phyloP scores from a whole-genome alignment of 345 rosid genomes.

The Iberis pinnata region DNA sequence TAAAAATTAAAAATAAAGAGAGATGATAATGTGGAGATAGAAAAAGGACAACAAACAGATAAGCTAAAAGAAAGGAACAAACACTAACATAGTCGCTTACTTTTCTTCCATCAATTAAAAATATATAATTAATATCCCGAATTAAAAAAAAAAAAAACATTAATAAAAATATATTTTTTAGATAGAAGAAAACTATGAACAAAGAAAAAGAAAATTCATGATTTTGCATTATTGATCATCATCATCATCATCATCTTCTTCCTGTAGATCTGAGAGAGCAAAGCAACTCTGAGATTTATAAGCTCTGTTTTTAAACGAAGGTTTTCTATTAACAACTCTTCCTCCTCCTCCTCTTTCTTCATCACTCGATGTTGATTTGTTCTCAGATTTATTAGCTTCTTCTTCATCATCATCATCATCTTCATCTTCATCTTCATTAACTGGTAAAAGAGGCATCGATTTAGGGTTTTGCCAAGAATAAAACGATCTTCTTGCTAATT shows the following conservation, averaged over 20 bases:
- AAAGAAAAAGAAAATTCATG: conserved; percentile 13
- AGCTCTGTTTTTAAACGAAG: conserved; percentile 29
- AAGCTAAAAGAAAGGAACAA: conserved; percentile 18
- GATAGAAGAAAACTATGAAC: conserved; percentile 15
- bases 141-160: conserved; percentile 17
- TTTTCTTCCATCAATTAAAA: conserved; percentile 22
- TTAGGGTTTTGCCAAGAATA: conserved; percentile 60
- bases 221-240: conserved; percentile 16
- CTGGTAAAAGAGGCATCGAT: conserved; percentile 75
- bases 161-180: conserved; percentile 13
- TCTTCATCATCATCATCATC: conserved; percentile 18
- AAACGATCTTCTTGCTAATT: conserved; percentile 41
- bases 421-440: conserved; percentile 39
- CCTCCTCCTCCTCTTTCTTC: neutral
- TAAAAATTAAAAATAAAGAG: neutral
- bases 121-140: conserved; percentile 8
- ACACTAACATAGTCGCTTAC: conserved; percentile 18
- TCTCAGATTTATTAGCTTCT: conserved; percentile 24
- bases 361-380: neutral
- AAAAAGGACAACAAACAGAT: conserved; percentile 28
- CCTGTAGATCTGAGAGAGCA: conserved; percentile 57
- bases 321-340: conserved; percentile 7
- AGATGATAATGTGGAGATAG: conserved; percentile 4
- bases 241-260: conserved; percentile 27
- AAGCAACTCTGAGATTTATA: conserved; percentile 57